Percentiles rank a stretch among this genome's conserved stretches.
phyloP scores from a whole-genome alignment of 805 yeast species.

The Debaryomyces castellii region DNA sequence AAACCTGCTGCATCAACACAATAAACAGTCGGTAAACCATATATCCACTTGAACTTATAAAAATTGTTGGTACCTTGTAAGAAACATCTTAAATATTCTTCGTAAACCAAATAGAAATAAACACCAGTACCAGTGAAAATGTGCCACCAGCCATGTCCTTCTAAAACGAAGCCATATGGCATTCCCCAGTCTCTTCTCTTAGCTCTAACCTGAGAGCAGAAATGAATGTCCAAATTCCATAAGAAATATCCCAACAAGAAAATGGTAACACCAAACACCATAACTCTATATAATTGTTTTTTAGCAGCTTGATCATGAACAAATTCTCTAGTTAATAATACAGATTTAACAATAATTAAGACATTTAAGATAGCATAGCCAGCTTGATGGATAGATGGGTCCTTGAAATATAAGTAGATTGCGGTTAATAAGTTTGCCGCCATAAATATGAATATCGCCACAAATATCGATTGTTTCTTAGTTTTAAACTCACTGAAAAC shows the following conservation, averaged over 20 bases:
- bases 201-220: slow-evolving; percentile 59
- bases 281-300: slow-evolving; percentile 51
- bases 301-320: slow-evolving; percentile 52
- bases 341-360: slow-evolving; percentile 64
- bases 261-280: slow-evolving; percentile 57
- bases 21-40: slow-evolving; percentile 55
- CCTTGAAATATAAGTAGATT: slow-evolving; percentile 67
- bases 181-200: slow-evolving; percentile 67
- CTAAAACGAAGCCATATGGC: slow-evolving; percentile 83
- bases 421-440: slow-evolving; percentile 66
- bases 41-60: slow-evolving; percentile 58
- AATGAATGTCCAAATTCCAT: slow-evolving; percentile 88
- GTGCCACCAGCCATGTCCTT: slow-evolving; percentile 99
- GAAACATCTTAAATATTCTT: slow-evolving; percentile 71
- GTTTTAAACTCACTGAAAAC: slow-evolving; percentile 62
- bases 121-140: slow-evolving; percentile 83
- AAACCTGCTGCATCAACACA: slow-evolving; percentile 28
- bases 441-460: slow-evolving; percentile 47
- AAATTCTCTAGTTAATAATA: slow-evolving; percentile 47
- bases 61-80: slow-evolving; percentile 55
- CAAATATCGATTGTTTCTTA: slow-evolving; percentile 33
- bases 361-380: slow-evolving; percentile 79
- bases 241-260: slow-evolving; percentile 75
- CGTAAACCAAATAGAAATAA: slow-evolving; percentile 76
- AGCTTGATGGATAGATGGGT: slow-evolving; percentile 88